Evolutionary conservation across 495 filamentous ascomycete genomes (phyloP).

Genomic region (Acidiella bohemica): DNA sequence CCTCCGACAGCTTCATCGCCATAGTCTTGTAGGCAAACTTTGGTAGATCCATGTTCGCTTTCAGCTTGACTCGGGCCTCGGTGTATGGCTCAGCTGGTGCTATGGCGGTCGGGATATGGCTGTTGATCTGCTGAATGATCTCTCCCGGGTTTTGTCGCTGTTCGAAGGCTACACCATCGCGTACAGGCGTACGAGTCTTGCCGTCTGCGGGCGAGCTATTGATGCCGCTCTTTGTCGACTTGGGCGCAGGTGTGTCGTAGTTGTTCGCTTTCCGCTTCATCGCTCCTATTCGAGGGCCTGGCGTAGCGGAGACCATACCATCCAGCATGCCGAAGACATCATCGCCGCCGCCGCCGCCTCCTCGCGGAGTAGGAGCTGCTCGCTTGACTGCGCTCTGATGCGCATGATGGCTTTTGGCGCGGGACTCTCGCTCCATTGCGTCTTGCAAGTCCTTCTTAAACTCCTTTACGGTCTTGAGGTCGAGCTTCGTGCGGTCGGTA

Average conservation of each 20-base stretch:
- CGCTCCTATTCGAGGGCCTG: conserved; percentile 37
- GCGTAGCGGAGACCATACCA: conserved; percentile 59
- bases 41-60: conserved; percentile 68
- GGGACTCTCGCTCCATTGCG: conserved; percentile 56
- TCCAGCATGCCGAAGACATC: conserved; percentile 88
- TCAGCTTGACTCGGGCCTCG: conserved; percentile 68
- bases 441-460: conserved; percentile 85
- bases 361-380: conserved; percentile 50
- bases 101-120: conserved; percentile 42
- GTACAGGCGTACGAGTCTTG: conserved; percentile 19
- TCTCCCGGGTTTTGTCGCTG: conserved; percentile 46
- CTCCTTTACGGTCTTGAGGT: conserved; percentile 50
- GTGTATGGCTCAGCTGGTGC: conserved; percentile 46
- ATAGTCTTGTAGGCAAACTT: conserved; percentile 86
- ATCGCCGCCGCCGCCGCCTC: conserved; percentile 35
- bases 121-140: conserved; percentile 66
- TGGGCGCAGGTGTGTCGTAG: conserved; percentile 41
- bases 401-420: conserved; percentile 38
- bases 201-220: conserved; percentile 35
- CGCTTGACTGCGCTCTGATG: conserved; percentile 48
- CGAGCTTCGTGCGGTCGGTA: conserved; percentile 54
- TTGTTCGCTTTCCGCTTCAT: conserved; percentile 52
- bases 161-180: conserved; percentile 10
- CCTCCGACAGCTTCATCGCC: conserved; percentile 86
- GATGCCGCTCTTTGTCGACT: conserved; percentile 34